These are phyloP conservation scores for Apiotrichum veenhuisii DNA, from an alignment of 1,284 basidiomycete species.

Conservation along the genomic window DNA sequence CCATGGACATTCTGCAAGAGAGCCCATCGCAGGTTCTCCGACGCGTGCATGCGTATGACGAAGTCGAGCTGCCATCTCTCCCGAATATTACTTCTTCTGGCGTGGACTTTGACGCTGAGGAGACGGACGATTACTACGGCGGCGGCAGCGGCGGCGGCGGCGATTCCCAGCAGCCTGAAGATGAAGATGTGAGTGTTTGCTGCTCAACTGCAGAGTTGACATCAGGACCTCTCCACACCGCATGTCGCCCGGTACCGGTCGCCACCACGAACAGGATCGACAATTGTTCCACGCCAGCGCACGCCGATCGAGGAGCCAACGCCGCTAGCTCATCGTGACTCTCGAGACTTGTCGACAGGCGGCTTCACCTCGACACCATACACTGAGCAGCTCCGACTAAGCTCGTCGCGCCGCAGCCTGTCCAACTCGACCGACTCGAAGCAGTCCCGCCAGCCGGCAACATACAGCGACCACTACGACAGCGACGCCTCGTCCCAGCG, in stretches of 20 bases:
- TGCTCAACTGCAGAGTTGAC: not conserved
- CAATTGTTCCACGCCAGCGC: not conserved
- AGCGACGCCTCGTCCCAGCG: not conserved
- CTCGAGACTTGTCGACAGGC: not conserved
- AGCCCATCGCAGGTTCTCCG: slow-evolving; percentile 39
- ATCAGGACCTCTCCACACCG: not conserved
- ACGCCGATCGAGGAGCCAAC: not conserved
- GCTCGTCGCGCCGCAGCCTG: not conserved
- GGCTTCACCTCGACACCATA: slow-evolving; percentile 2
- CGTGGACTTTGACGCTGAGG: slow-evolving; percentile 32
- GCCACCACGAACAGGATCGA: slow-evolving; percentile 1
- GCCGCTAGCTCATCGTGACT: not conserved
- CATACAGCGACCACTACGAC: not conserved
- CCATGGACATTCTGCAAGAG: slow-evolving; percentile 34
- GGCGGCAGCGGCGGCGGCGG: not conserved
- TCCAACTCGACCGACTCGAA: not conserved
- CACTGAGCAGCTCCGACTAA: not conserved
- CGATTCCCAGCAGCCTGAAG: not conserved
- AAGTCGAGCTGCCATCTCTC: slow-evolving; percentile 45
- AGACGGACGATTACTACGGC: slow-evolving; percentile 3
- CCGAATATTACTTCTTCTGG: slow-evolving; percentile 43
- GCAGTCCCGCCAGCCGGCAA: not conserved
- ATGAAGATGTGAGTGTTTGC: not conserved
- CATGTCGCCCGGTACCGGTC: not conserved
- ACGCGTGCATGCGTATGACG: slow-evolving; percentile 40